These are phyloP conservation scores for Kwoniella shivajii DNA, from an alignment of 1,284 basidiomycete species.

Conservation along the genomic window DNA sequence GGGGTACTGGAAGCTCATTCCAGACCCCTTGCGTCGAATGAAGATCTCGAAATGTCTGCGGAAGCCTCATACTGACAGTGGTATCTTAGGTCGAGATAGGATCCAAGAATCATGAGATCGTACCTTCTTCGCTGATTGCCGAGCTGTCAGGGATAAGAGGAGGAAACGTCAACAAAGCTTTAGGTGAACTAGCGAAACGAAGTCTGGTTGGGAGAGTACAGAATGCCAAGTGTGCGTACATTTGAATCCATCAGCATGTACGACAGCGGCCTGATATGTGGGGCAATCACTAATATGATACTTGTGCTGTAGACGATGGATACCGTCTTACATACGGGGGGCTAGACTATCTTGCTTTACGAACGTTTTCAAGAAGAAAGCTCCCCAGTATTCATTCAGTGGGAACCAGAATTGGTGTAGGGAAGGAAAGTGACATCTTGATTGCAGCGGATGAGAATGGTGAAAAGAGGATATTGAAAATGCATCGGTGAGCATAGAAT, in stretches of 20 bases:
- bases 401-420: constrained; percentile 96
- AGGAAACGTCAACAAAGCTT: constrained; percentile 90
- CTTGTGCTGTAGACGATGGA: constrained; percentile 74
- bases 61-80: too few species aligned
- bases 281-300: not conserved
- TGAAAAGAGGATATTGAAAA: constrained; percentile 84
- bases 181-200: constrained; percentile 87
- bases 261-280: not conserved
- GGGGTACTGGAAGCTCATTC: not conserved
- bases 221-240: constrained; percentile 78
- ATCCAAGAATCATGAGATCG: constrained; percentile 95
- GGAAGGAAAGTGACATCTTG: constrained; percentile 98
- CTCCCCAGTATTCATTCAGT: constrained; percentile 73
- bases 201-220: constrained; percentile 87
- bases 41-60: not conserved
- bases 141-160: constrained; percentile 88
- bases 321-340: constrained; percentile 97
- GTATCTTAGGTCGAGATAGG: constrained; percentile 84
- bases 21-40: not conserved
- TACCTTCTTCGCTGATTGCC: constrained; percentile 83
- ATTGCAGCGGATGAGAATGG: constrained; percentile 83
- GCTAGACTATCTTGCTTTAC: constrained; percentile 92
- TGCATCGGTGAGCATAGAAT: constrained; percentile 69
- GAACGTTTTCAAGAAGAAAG: constrained; percentile 86
- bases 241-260: not conserved